Percentiles rank a stretch among this genome's conserved stretches.
Conservation (phyloP, 352 stramenopile genomes). For the Phytophthora cryptogea region DNA sequence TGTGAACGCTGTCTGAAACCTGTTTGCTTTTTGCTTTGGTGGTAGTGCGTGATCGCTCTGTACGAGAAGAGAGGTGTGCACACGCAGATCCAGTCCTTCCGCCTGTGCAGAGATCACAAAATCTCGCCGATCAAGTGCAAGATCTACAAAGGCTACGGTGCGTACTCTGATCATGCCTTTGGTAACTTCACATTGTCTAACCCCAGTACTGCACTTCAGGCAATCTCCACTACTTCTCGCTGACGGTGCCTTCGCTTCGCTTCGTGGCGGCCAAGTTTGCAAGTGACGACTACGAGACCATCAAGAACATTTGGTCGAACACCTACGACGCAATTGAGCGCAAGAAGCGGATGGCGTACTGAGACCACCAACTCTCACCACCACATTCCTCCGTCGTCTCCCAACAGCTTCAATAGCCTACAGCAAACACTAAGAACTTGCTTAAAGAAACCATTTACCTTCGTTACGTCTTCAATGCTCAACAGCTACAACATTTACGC, state of each 20-base stretch:
- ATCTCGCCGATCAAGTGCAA: constrained; percentile 87
- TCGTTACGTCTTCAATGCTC: neutral
- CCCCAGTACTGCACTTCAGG: constrained; percentile 23
- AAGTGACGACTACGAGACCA: constrained; percentile 80
- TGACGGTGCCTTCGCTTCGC: constrained; percentile 78
- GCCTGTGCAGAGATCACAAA: constrained; percentile 82
- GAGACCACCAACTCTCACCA: constrained; percentile 5
- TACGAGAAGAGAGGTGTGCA: constrained; percentile 85
- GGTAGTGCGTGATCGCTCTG: constrained; percentile 78
- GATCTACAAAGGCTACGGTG: constrained; percentile 88
- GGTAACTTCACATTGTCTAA: neutral
- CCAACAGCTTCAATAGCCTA: constrained; percentile 8
- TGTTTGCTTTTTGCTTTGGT: neutral
- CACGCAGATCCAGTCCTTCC: constrained; percentile 86
- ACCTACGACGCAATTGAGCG: constrained; percentile 83
- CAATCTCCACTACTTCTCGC: constrained; percentile 85
- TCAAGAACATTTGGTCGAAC: constrained; percentile 84
- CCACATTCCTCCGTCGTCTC: constrained; percentile 16
- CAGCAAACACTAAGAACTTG: neutral
- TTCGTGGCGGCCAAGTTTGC: constrained; percentile 86
- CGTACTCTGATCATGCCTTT: constrained; percentile 1
- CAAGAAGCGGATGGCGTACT: constrained; percentile 74
- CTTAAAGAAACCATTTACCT: constrained; percentile 5
- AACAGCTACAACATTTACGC: neutral
- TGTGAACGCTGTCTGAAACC: neutral